These are phyloP conservation scores for Aspergillus glaucus DNA, from an alignment of 2,329 filamentous ascomycete genomes.

Conservation along the genomic window DNA sequence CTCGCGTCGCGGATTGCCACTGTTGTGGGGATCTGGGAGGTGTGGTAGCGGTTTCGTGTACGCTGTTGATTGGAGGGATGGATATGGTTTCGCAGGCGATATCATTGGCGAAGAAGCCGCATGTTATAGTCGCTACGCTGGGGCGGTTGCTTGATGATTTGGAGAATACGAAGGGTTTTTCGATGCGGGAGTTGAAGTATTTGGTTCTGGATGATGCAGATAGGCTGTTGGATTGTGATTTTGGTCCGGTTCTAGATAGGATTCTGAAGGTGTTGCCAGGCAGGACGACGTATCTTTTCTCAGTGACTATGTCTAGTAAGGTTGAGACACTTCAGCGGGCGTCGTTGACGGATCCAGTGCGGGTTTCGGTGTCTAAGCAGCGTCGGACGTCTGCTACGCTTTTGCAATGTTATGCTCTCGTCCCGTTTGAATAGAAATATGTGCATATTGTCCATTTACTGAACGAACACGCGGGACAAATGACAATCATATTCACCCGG, in stretches of 20 bases:
- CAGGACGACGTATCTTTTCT: conserved; percentile 82
- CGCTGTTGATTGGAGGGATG: conserved; percentile 85
- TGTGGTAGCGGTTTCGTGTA: conserved; percentile 77
- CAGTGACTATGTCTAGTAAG: conserved; percentile 87
- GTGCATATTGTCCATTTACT: conserved; percentile 79
- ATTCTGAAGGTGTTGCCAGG: conserved; percentile 81
- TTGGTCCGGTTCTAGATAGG: conserved; percentile 86
- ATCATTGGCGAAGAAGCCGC: conserved; percentile 85
- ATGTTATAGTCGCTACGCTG: conserved; percentile 87
- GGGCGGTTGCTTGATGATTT: conserved; percentile 85
- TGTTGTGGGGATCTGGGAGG: conserved; percentile 82
- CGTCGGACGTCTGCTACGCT: conserved; percentile 90
- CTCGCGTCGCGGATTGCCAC: conserved; percentile 86
- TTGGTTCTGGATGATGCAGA: conserved; percentile 95
- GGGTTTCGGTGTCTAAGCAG: conserved; percentile 73
- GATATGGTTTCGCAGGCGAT: conserved; percentile 93
- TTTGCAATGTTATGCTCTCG: conserved; percentile 77
- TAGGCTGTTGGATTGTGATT: conserved; percentile 84
- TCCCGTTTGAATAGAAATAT: conserved; percentile 83
- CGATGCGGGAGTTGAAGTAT: conserved; percentile 72
- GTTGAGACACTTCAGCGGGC: conserved; percentile 89
- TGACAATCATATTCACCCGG: conserved; percentile 81
- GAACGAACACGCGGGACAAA: conserved; percentile 81
- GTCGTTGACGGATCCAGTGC: conserved; percentile 74
- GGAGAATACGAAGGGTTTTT: conserved; percentile 96